Conservation (phyloP, 1,284 basidiomycete species). For the Moesziomyces globuligerus region DNA sequence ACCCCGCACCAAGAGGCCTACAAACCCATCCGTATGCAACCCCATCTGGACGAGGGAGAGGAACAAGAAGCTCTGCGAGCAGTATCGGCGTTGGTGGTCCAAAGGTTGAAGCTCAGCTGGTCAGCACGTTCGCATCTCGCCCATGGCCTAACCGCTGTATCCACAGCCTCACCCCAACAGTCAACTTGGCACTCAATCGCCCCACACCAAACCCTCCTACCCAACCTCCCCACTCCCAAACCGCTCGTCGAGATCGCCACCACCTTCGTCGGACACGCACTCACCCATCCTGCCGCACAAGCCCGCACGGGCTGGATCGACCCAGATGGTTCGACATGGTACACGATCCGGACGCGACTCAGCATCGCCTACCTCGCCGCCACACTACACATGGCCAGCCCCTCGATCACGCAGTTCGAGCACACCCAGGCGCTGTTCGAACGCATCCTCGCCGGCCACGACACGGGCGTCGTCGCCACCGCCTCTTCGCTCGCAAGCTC, state of each 20-base stretch:
- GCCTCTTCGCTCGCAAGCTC: not conserved
- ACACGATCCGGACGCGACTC: constrained; percentile 17
- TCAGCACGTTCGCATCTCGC: constrained; percentile 12
- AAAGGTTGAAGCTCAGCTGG: constrained; percentile 14
- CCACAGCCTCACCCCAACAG: constrained; percentile 10
- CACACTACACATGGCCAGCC: constrained; percentile 22
- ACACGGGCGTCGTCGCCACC: constrained; percentile 12
- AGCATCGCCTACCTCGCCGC: constrained; percentile 18
- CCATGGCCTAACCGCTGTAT: constrained; percentile 20
- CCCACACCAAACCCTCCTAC: constrained; percentile 18
- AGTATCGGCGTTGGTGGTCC: constrained; percentile 1
- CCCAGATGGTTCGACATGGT: constrained; percentile 31
- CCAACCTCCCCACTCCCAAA: constrained; percentile 18
- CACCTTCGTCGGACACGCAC: not conserved
- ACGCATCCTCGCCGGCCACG: constrained; percentile 9
- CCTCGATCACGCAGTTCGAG: constrained; percentile 1
- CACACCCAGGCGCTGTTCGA: constrained; percentile 15
- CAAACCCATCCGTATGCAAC: constrained; percentile 3
- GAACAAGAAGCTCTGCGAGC: constrained; percentile 5
- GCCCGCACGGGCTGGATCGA: constrained; percentile 14
- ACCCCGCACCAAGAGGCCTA: not conserved
- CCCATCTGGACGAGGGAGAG: not conserved
- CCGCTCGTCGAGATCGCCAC: constrained; percentile 18
- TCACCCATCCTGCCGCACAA: constrained; percentile 13
- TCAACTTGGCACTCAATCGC: constrained; percentile 12